phyloP scores from a whole-genome alignment of 2,329 filamentous ascomycete genomes.

The Fusarium pseudocircinatum region DNA sequence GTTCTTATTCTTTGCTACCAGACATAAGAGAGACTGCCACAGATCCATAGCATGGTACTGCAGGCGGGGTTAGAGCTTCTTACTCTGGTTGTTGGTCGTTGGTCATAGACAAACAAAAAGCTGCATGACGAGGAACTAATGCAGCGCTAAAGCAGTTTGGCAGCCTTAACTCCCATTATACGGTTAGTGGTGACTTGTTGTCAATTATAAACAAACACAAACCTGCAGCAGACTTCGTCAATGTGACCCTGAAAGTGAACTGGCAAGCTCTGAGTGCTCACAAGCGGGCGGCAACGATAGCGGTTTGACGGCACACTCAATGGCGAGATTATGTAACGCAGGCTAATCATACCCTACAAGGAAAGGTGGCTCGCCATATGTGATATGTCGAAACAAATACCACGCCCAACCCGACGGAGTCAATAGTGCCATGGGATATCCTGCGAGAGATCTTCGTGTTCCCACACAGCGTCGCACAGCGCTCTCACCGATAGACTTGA shows the following conservation, averaged over 20 bases:
- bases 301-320: not conserved
- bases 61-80: not conserved
- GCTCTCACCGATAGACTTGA: not conserved
- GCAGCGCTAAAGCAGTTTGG: not conserved
- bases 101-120: not conserved
- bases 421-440: not conserved
- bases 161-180: not conserved
- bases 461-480: too few species aligned
- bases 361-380: not conserved
- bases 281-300: not conserved
- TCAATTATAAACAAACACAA: not conserved
- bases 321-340: rapidly evolving
- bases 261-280: not conserved
- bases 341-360: rapidly evolving
- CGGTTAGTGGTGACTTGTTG: not conserved
- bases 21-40: rapidly evolving
- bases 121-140: not conserved
- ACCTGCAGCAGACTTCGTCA: not conserved
- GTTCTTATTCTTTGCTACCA: not conserved
- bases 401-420: too few species aligned
- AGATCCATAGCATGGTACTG: not conserved
- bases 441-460: not conserved
- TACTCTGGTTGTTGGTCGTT: not conserved
- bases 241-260: not conserved
- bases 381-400: not conserved